A percentile compares a stretch with the other conserved stretches of the same genome.
Evolutionary conservation across 2,329 filamentous ascomycete species (phyloP).

Genomic region (Mycocentrospora acerina): DNA sequence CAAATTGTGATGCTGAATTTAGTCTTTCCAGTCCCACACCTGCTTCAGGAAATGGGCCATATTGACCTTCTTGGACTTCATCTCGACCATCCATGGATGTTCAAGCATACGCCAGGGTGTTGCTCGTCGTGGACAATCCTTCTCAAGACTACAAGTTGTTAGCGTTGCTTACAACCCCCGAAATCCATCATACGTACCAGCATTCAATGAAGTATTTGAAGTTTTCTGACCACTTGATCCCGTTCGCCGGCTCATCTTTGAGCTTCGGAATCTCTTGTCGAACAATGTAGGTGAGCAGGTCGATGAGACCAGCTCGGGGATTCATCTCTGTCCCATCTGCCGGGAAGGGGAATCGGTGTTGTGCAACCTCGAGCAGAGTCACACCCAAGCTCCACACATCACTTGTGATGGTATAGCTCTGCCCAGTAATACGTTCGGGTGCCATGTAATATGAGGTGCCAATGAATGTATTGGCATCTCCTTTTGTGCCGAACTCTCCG

Average conservation of each 20-base stretch:
- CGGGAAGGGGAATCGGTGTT: constrained; percentile 97
- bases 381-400: constrained; percentile 98
- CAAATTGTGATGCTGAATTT: constrained; percentile 8
- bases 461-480: constrained; percentile 98
- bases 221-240: constrained; percentile 92
- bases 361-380: constrained; percentile 96
- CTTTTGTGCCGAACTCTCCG: constrained; percentile 97
- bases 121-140: constrained; percentile 81
- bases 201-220: constrained; percentile 99
- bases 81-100: constrained; percentile 98
- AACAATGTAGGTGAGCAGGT: constrained; percentile 95
- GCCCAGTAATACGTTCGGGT: constrained; percentile 93
- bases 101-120: constrained; percentile 99
- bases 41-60: constrained; percentile 92
- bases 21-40: constrained; percentile 95
- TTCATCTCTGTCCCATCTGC: constrained; percentile 96
- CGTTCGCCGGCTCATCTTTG: constrained; percentile 88
- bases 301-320: constrained; percentile 87
- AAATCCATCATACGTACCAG: constrained; percentile 67
- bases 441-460: constrained; percentile 99
- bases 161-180: constrained; percentile 15
- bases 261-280: constrained; percentile 91
- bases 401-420: constrained; percentile 97
- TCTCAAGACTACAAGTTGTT: constrained; percentile 71
- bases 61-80: constrained; percentile 94